Evolutionary conservation across 805 yeast genomes (phyloP).

Genomic region (Candida bentonensis): DNA sequence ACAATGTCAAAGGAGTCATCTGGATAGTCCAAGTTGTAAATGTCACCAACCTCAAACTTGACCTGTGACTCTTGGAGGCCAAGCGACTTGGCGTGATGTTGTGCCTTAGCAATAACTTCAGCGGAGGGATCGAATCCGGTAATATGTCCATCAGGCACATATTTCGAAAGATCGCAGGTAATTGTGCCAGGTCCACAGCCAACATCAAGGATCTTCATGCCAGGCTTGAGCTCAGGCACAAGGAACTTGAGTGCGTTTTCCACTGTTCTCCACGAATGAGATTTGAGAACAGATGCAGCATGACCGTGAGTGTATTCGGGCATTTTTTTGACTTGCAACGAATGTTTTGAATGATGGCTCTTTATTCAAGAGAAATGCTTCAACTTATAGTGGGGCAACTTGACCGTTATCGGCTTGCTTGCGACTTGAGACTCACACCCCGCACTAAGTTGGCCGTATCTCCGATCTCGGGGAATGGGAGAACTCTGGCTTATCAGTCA

Average conservation of each 20-base stretch:
- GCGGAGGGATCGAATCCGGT: conserved; percentile 23
- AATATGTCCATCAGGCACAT: conserved; percentile 18
- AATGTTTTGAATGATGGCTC: too few relatives aligned
- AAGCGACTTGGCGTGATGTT: conserved; percentile 6
- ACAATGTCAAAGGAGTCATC: conserved; percentile 29
- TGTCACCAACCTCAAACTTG: conserved; percentile 19
- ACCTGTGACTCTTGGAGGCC: conserved; percentile 10
- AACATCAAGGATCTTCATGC: conserved; percentile 24
- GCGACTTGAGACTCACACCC: too few relatives aligned
- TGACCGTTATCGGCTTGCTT: too few relatives aligned
- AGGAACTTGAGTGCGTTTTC: conserved; percentile 19
- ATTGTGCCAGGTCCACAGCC: conserved; percentile 33
- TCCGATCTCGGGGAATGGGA: too few relatives aligned
- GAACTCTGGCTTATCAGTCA: too few relatives aligned
- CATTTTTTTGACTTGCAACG: too few relatives aligned
- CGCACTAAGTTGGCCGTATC: too few relatives aligned
- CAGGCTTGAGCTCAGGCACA: conserved; percentile 18
- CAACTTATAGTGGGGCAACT: too few relatives aligned
- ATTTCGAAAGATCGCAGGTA: conserved; percentile 22
- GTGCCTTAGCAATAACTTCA: conserved; percentile 20
- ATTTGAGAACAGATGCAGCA: conserved; percentile 11
- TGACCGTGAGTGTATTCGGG: conserved; percentile 14
- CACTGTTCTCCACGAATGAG: conserved; percentile 26
- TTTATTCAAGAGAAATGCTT: too few relatives aligned
- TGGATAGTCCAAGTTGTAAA: conserved; percentile 20